Conservation (phyloP, 495 filamentous ascomycete genomes). For the Neurospora sp. region DNA sequence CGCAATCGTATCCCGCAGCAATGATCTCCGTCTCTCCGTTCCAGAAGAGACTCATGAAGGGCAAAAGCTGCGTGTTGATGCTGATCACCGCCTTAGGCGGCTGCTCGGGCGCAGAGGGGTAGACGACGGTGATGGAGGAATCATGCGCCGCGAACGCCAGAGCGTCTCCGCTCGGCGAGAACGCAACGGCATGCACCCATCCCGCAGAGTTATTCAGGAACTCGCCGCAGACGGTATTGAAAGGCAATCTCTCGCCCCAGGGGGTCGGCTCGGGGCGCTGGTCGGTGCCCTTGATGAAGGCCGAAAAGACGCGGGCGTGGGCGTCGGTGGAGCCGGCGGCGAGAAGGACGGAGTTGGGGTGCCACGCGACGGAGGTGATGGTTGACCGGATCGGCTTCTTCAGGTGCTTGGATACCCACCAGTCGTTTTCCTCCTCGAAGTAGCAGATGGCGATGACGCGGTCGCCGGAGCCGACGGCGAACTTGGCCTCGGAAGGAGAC, state of each 20-base stretch:
- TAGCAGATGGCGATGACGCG: constrained; percentile 96
- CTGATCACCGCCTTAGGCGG: constrained; percentile 80
- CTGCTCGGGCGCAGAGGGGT: constrained; percentile 85
- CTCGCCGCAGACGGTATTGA: constrained; percentile 97
- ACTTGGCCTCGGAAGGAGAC: constrained; percentile 94
- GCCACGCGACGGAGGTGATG: constrained; percentile 88
- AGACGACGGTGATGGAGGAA: constrained; percentile 91
- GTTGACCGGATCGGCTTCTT: constrained; percentile 98
- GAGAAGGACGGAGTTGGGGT: constrained; percentile 90
- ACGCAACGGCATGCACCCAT: constrained; percentile 85
- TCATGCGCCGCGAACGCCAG: constrained; percentile 90
- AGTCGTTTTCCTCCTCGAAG: constrained; percentile 97
- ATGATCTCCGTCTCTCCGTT: constrained; percentile 87
- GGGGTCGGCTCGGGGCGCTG: constrained; percentile 74
- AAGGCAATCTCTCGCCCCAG: constrained; percentile 92
- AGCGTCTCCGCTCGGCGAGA: constrained; percentile 83
- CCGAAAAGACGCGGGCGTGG: constrained; percentile 91
- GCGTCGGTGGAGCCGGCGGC: constrained; percentile 93
- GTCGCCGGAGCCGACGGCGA: constrained; percentile 92
- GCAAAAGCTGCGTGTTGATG: constrained; percentile 78
- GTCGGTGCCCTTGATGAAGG: constrained; percentile 92
- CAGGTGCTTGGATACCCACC: constrained; percentile 99
- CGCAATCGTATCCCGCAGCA: constrained; percentile 92
- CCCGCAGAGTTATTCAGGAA: constrained; percentile 90
- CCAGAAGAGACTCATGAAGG: constrained; percentile 89